Percentiles rank a stretch among this genome's conserved stretches.
Evolutionary conservation across 148 eudicot species (phyloP).

Genomic region (Tetragonia tetragonoides): DNA sequence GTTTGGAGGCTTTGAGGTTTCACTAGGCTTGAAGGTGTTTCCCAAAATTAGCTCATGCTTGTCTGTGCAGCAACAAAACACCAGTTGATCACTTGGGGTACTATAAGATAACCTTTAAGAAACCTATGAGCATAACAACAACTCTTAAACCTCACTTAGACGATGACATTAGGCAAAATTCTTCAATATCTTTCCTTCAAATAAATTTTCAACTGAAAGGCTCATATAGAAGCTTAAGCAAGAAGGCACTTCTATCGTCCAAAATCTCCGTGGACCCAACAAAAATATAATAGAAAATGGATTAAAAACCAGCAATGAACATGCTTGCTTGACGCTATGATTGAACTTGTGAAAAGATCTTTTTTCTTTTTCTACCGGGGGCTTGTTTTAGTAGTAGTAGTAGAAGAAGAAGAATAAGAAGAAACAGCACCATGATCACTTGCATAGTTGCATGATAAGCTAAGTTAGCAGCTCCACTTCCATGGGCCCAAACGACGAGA

Average conservation of each 20-base stretch:
- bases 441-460: background rate
- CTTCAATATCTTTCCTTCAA: background rate
- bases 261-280: background rate
- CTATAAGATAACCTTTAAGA: background rate
- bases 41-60: slow-evolving; percentile 84
- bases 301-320: background rate
- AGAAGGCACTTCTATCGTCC: background rate
- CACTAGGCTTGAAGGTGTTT: slow-evolving; percentile 56
- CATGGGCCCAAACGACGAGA: background rate
- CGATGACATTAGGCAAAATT: background rate
- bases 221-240: slow-evolving; percentile 14
- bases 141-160: background rate
- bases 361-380: background rate
- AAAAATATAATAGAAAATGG: background rate
- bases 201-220: background rate
- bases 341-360: background rate
- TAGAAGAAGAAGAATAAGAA: background rate
- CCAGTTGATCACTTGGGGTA: slow-evolving; percentile 3
- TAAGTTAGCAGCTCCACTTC: background rate
- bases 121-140: background rate
- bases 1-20: slow-evolving; percentile 55
- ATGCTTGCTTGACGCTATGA: background rate
- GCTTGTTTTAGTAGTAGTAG: too few relatives aligned
- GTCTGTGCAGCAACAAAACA: slow-evolving; percentile 37
- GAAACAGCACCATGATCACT: background rate